Evolutionary conservation across 768 basidiomycete species (phyloP).

Genomic region (Holtermanniella nyarrowii): DNA sequence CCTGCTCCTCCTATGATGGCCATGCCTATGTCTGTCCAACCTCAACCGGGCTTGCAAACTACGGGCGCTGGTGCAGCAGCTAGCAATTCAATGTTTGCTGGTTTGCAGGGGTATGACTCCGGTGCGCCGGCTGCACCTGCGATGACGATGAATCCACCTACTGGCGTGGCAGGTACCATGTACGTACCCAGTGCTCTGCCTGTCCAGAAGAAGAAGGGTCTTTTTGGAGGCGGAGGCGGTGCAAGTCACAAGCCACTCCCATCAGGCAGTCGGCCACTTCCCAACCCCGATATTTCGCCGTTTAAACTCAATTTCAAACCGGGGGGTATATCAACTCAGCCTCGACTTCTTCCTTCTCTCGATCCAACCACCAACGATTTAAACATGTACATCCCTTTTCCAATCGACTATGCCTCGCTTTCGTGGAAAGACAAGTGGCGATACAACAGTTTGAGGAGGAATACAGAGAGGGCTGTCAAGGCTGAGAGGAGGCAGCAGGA

Average conservation of each 20-base stretch:
- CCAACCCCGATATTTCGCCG: no score
- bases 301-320: no score
- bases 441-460: neutral
- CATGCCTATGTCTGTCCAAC: no score
- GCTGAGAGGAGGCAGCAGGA: constrained; percentile 5
- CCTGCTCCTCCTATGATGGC: no score
- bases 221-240: no score
- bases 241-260: no score
- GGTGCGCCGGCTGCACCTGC: neutral
- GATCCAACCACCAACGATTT: neutral
- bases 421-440: neutral
- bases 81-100: neutral
- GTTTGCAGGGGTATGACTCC: neutral
- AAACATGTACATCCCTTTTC: neutral
- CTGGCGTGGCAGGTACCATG: neutral
- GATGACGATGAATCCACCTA: neutral
- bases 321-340: no score
- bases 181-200: no score
- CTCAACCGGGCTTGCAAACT: no score
- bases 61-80: neutral
- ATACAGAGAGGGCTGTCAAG: constrained; percentile 5
- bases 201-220: no score
- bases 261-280: no score
- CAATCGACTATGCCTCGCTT: neutral
- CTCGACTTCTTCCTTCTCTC: neutral